Evolutionary conservation across 2,329 filamentous ascomycete species (phyloP), one percentile per base, ranked within the genome.

Genomic region (Epichloe typhina): DNA sequence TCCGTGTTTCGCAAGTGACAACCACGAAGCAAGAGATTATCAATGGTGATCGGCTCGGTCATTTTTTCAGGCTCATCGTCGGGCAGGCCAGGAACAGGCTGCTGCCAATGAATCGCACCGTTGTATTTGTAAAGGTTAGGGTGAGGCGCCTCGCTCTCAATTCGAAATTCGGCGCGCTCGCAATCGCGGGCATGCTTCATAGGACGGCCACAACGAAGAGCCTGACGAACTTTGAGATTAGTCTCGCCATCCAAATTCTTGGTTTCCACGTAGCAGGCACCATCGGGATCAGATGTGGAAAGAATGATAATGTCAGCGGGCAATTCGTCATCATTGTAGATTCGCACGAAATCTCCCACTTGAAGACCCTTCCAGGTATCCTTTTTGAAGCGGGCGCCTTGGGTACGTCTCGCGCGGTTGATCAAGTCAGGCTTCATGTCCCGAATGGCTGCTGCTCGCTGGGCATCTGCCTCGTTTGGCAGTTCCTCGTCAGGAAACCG

Each of bases 181-280:
- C 93, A 97, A 63, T 98, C 89, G 52, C 85, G 81, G 13, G 93
- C 93, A 66, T 97, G 90, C 63, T 83, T 88, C 53, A 98, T 76
- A 45, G 80, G 74, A 49, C 86, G 83, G 12, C 90, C 87, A 61
- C 88, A 93, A 56, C 91, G 86, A 41, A 98, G 76, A 19, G 93
- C 88, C 62, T 91, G 87, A 53, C 93, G 85, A 54, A 96, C 89
- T 68, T 98, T 98, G 55, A 98, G 72, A 61, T 98, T 98, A 2
- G 93, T 98, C 70, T 98, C 93, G 47, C 93, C 93, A 62, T 98
- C 93, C 72, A 98, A 66, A 64, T 95, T 97, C 73, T 97, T 98
- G 2, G 93, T 98, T 69, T 98, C 93, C 21, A 98, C 86, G 60
- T 96, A 98, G 68, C 93, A 98, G 38, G 88, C 88, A 47, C 93